Base-by-base conservation (phyloP, 805 yeast genomes). In the Metschnikowia dekortorum region DNA sequence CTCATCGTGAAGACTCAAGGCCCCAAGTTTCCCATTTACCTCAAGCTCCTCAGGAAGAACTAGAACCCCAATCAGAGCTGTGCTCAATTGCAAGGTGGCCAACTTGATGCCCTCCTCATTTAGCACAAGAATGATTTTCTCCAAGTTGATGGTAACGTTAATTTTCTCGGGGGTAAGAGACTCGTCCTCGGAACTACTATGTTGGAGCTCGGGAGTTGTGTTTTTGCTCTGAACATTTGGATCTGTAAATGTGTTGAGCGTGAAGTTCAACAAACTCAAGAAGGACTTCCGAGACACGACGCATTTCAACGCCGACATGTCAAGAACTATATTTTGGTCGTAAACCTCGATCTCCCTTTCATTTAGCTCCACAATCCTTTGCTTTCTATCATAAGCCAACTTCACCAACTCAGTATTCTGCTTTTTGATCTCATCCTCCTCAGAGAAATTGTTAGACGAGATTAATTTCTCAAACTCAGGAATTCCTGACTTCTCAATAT, bases 241-340 rank as follows among this genome's bases (percentile, higher is more conserved):
- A 65, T 85, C 85, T 0, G 97, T 86, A 64, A 94, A 94, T 0
- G 98, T 94, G 41, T 89, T 87, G 60, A 91, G 71, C 1, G 87
- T 74, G 64, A 85, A 94, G 64, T 90, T 92, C 55, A 92, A 68
- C 11, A 94, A 70, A 1, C 95, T 85, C 53, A 94, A 73, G 13
- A 87, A 68, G 1, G 96, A 86, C 61, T 82, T 86, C 44, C 97
- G 81, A 0, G 95, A 82, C 6, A 91, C 67, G 2, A 87, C 85
- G 35, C 87, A 76, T 53, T 81, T 81, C 48, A 94, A 79, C 11
- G 95, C 89, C 0, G 96, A 89, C 68, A 94, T 76, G 39, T 82
- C 76, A 46, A 94, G 70, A 8, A 79, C 74, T 5, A 91, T 79
- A 55, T 80, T 83, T 64, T 89, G 96, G 60, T 91, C 97, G 63